A percentile compares a stretch with the other conserved stretches of the same genome.
phyloP scores from a whole-genome alignment of 2,329 filamentous ascomycete genomes.

The Pseudogymnoascus sp. region DNA sequence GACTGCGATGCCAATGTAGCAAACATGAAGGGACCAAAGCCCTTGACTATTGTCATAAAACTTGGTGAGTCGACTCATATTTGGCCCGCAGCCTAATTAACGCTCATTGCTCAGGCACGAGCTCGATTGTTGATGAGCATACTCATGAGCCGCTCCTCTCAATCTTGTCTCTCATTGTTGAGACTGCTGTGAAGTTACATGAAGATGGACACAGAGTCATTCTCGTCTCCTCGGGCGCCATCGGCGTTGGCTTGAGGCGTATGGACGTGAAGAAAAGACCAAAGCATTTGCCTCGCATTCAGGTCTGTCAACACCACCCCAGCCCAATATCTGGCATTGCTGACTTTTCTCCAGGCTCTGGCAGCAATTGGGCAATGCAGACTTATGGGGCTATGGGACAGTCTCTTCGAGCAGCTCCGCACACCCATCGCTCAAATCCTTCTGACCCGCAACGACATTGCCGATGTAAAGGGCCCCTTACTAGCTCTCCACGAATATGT shows the following conservation, averaged over 20 bases:
- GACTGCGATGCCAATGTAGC: conserved; percentile 19
- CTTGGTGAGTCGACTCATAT: conserved; percentile 44
- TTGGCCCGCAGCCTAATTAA: neutral
- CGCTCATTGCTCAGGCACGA: conserved; percentile 63
- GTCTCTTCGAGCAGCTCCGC: conserved; percentile 76
- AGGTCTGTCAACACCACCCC: conserved; percentile 43
- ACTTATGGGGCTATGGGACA: conserved; percentile 93
- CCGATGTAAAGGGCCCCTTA: conserved; percentile 57
- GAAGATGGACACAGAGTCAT: conserved; percentile 92
- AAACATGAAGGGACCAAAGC: conserved; percentile 47
- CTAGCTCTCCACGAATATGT: neutral
- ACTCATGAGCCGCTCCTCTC: conserved; percentile 90
- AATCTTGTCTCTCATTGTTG: conserved; percentile 85
- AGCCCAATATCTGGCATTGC: conserved; percentile 2
- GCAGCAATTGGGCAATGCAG: conserved; percentile 95
- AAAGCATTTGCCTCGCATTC: conserved; percentile 82
- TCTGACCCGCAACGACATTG: conserved; percentile 91
- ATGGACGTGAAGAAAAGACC: conserved; percentile 86
- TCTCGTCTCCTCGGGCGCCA: conserved; percentile 94
- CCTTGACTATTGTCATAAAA: conserved; percentile 63
- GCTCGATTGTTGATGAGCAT: conserved; percentile 96
- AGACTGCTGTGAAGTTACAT: conserved; percentile 80
- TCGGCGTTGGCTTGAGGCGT: conserved; percentile 83
- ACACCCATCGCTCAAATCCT: conserved; percentile 94
- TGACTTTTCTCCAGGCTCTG: conserved; percentile 54